phyloP scores from a whole-genome alignment of 2,329 filamentous ascomycete species.

The Drechslerella stenobrocha region DNA sequence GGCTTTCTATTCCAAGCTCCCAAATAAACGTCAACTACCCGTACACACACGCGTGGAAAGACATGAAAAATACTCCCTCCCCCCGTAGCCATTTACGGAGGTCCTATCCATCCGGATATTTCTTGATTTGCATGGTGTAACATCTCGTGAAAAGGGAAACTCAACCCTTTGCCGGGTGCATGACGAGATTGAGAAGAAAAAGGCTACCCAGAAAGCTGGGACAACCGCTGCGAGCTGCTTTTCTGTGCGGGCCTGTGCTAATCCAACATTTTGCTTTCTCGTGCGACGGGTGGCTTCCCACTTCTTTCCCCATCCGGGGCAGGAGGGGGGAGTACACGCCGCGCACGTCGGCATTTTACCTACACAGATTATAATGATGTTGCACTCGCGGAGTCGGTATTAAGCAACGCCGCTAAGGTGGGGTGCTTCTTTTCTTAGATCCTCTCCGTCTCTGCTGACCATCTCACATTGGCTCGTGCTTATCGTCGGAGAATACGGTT shows the following conservation, averaged over 20 bases:
- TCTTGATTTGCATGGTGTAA: conserved; percentile 21
- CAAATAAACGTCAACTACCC: conserved; percentile 59
- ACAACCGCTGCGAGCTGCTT: conserved; percentile 26
- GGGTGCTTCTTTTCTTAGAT: too few relatives aligned
- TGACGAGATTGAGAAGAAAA: not conserved
- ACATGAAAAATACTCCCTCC: conserved; percentile 65
- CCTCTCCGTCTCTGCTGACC: too few relatives aligned
- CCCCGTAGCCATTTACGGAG: too few relatives aligned
- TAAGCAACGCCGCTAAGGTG: conserved; percentile 45
- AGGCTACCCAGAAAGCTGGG: conserved; percentile 37
- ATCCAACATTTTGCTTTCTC: conserved; percentile 37
- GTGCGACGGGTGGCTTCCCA: conserved; percentile 28
- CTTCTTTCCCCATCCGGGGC: conserved; percentile 6
- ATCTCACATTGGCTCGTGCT: too few relatives aligned
- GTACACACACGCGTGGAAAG: conserved; percentile 52
- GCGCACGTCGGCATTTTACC: conserved; percentile 6
- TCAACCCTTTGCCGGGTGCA: not conserved
- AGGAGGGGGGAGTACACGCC: conserved; percentile 1
- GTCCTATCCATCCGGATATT: conserved; percentile 50
- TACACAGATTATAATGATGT: conserved; percentile 33
- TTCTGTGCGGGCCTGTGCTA: conserved; percentile 47
- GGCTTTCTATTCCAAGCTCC: conserved; percentile 20
- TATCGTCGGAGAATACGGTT: too few relatives aligned
- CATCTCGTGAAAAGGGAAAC: not conserved
- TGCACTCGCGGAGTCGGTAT: conserved; percentile 32